phyloP scores from a whole-genome alignment of 2,329 filamentous ascomycete species.

The Escovopsis weberi region DNA sequence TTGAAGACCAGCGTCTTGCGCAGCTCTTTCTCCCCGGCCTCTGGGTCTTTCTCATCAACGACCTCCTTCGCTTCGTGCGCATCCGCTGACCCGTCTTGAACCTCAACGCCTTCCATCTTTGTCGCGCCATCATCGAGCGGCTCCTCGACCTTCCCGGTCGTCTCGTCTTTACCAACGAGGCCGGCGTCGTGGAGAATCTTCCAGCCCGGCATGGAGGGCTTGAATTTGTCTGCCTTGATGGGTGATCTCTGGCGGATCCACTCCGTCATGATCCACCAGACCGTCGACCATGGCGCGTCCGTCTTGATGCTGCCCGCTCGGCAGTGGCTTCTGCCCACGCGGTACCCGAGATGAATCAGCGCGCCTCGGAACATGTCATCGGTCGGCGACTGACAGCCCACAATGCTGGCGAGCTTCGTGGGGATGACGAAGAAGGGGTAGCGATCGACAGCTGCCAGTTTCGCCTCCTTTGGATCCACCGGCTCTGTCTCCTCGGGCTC shows the following conservation, averaged over 20 bases:
- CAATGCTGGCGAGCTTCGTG: constrained; percentile 54
- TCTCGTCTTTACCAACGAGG: constrained; percentile 19
- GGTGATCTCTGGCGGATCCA: constrained; percentile 75
- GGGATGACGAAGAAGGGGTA: constrained; percentile 82
- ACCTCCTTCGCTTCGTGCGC: no score
- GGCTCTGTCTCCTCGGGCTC: constrained; percentile 21
- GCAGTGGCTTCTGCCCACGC: constrained; percentile 73
- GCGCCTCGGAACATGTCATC: constrained; percentile 70
- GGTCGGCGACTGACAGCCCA: constrained; percentile 70
- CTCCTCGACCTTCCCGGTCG: constrained; percentile 17
- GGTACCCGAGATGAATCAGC: constrained; percentile 65
- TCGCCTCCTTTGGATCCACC: constrained; percentile 26
- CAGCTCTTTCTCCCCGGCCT: constrained; percentile 22
- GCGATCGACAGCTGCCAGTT: constrained; percentile 52
- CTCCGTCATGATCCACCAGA: constrained; percentile 90
- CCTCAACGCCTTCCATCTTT: constrained; percentile 26
- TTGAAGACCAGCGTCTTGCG: constrained; percentile 58
- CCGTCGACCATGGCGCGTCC: constrained; percentile 73
- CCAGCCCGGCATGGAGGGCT: constrained; percentile 55
- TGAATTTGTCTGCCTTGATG: constrained; percentile 57
- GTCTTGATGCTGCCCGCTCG: constrained; percentile 86
- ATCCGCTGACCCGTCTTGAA: constrained; percentile 4
- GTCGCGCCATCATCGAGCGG: constrained; percentile 14
- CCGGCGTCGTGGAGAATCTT: constrained; percentile 41
- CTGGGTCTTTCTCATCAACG: constrained; percentile 5